Percentiles rank a stretch among this genome's conserved stretches.
Conservation (phyloP, 768 basidiomycete species). For the Pleurotus eryngii region DNA sequence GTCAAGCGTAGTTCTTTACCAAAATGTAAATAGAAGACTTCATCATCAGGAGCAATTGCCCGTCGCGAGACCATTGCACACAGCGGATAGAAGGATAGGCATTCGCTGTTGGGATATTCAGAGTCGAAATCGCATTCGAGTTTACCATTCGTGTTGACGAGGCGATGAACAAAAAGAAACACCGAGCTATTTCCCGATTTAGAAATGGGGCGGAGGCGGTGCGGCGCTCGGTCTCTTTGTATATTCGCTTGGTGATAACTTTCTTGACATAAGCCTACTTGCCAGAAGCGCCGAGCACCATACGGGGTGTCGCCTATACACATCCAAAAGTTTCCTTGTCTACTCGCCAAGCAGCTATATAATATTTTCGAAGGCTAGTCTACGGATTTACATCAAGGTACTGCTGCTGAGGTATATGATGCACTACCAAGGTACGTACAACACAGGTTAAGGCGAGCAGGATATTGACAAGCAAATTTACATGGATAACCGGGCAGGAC, state of each 20-base stretch:
- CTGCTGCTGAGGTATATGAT: not conserved
- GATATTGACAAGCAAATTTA: not conserved
- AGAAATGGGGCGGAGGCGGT: too few species aligned
- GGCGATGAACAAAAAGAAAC: too few species aligned
- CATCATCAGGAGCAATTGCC: conserved; percentile 66
- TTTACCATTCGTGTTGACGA: not conserved
- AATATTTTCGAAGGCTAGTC: not conserved
- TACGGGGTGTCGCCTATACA: not conserved
- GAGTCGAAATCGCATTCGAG: conserved; percentile 26
- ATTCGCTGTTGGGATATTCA: conserved; percentile 58
- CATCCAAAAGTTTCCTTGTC: not conserved
- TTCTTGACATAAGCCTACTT: too few species aligned
- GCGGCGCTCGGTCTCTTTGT: too few species aligned
- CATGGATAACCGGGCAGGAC: not conserved
- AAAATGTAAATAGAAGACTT: conserved; percentile 67
- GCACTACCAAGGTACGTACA: conserved; percentile 3
- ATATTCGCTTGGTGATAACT: too few species aligned
- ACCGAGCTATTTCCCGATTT: too few species aligned
- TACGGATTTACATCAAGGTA: conserved; percentile 5
- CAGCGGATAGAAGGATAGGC: conserved; percentile 54
- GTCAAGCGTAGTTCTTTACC: conserved; percentile 32
- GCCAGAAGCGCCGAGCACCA: too few species aligned
- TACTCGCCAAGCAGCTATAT: not conserved
- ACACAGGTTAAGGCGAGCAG: not conserved
- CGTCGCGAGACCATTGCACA: conserved; percentile 75